phyloP scores from a whole-genome alignment of 257 asterid species.

The Oldenlandia corymbosa region DNA sequence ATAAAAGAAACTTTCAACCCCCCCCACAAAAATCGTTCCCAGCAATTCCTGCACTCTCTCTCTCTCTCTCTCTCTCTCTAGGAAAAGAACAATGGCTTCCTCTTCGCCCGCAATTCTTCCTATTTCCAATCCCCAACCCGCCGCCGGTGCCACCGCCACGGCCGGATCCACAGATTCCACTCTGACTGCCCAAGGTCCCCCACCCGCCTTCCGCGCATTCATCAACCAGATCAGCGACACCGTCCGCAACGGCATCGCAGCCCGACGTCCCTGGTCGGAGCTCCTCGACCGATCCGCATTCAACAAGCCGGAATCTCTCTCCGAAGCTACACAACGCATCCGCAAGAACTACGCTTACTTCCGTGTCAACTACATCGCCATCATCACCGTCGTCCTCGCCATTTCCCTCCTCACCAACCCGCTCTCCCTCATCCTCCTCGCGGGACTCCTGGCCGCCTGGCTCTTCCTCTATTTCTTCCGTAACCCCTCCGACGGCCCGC shows the following conservation, averaged over 20 bases:
- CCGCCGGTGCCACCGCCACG: slow-evolving; percentile 16
- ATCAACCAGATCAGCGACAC: slow-evolving; percentile 41
- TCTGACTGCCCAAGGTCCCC: slow-evolving; percentile 24
- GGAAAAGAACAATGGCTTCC: slow-evolving; percentile 29
- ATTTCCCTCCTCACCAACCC: slow-evolving; percentile 60
- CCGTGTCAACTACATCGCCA: slow-evolving; percentile 58
- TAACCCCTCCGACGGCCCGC: slow-evolving; percentile 71
- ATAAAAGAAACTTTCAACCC: background rate
- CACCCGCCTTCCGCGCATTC: slow-evolving; percentile 48
- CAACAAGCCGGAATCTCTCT: slow-evolving; percentile 70
- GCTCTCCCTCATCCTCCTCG: slow-evolving; percentile 62
- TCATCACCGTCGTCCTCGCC: slow-evolving; percentile 50
- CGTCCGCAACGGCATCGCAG: slow-evolving; percentile 50
- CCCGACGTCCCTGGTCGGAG: slow-evolving; percentile 83
- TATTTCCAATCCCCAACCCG: slow-evolving; percentile 37
- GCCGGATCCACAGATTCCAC: slow-evolving; percentile 22
- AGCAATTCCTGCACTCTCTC: background rate
- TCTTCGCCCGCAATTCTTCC: slow-evolving; percentile 73
- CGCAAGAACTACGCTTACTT: slow-evolving; percentile 66
- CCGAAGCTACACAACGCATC: slow-evolving; percentile 67
- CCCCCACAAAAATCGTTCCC: background rate
- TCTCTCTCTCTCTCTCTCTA: background rate
- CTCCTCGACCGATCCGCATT: slow-evolving; percentile 65
- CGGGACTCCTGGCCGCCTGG: slow-evolving; percentile 78
- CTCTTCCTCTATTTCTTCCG: slow-evolving; percentile 82